Evolutionary conservation across 805 yeast species (phyloP).

Genomic region (Candida sithepensis): DNA sequence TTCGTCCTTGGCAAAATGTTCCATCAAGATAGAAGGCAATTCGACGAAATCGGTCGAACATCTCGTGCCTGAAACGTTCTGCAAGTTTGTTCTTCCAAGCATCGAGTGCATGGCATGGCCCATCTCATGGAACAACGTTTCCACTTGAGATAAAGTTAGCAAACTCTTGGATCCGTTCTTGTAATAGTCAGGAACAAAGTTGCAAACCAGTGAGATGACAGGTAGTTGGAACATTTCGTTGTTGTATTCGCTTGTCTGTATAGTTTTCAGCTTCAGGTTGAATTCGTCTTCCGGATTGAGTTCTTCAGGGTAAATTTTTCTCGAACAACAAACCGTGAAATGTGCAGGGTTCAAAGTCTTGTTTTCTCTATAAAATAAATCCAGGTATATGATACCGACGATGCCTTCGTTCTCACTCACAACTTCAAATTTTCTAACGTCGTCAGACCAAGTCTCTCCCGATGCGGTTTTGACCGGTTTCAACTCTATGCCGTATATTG

Average conservation of each 20-base stretch:
- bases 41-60: constrained; percentile 97
- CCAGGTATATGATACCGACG: constrained; percentile 83
- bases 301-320: constrained; percentile 63
- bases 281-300: constrained; percentile 36
- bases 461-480: constrained; percentile 56
- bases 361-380: constrained; percentile 72
- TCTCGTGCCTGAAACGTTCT: constrained; percentile 91
- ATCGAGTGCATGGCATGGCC: constrained; percentile 98
- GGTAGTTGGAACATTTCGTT: constrained; percentile 73
- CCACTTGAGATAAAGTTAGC: constrained; percentile 73
- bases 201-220: constrained; percentile 84
- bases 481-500: constrained; percentile 73
- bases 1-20: constrained; percentile 80
- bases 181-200: constrained; percentile 49
- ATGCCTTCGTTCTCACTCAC: constrained; percentile 58
- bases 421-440: constrained; percentile 79
- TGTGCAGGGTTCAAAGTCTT: constrained; percentile 89
- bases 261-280: constrained; percentile 29
- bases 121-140: constrained; percentile 96
- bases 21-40: constrained; percentile 95
- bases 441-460: constrained; percentile 88
- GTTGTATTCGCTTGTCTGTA: constrained; percentile 33
- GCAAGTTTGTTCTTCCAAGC: constrained; percentile 87
- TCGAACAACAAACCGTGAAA: constrained; percentile 92
- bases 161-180: constrained; percentile 43